These are phyloP conservation scores for Phascolomyces articulosus DNA, from an alignment of 371 early-diverging fungal genomes.

Conservation along the genomic window DNA sequence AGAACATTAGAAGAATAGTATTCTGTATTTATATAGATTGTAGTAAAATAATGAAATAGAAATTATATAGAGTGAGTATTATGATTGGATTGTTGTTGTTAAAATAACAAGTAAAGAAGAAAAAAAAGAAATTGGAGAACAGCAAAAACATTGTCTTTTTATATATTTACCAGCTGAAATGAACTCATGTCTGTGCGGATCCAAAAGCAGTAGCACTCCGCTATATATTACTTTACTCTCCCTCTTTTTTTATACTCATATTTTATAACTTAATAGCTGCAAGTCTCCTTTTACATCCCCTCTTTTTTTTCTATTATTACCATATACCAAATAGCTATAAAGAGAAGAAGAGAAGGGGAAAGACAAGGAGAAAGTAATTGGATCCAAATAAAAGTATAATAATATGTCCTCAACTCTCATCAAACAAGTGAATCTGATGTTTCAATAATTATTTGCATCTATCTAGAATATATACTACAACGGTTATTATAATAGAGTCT, in stretches of 20 bases:
- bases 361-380: too few relatives aligned
- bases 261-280: neutral
- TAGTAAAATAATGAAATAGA: too few relatives aligned
- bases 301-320: neutral
- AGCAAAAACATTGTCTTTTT: neutral
- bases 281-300: neutral
- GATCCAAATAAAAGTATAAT: too few relatives aligned
- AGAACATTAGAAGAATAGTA: neutral
- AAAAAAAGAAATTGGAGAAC: neutral
- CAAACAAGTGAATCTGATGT: too few relatives aligned
- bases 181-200: slow-evolving; percentile 3
- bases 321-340: too few relatives aligned
- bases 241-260: neutral
- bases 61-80: too few relatives aligned
- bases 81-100: too few relatives aligned
- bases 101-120: neutral
- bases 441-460: too few relatives aligned
- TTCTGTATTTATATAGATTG: neutral
- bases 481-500: too few relatives aligned
- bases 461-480: too few relatives aligned
- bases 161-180: neutral
- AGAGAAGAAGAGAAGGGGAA: too few relatives aligned
- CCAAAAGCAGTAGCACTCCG: neutral
- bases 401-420: too few relatives aligned
- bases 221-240: neutral